These are phyloP conservation scores for Thielaviopsis punctulata DNA, from an alignment of 2,329 filamentous ascomycete species.

Conservation along the genomic window DNA sequence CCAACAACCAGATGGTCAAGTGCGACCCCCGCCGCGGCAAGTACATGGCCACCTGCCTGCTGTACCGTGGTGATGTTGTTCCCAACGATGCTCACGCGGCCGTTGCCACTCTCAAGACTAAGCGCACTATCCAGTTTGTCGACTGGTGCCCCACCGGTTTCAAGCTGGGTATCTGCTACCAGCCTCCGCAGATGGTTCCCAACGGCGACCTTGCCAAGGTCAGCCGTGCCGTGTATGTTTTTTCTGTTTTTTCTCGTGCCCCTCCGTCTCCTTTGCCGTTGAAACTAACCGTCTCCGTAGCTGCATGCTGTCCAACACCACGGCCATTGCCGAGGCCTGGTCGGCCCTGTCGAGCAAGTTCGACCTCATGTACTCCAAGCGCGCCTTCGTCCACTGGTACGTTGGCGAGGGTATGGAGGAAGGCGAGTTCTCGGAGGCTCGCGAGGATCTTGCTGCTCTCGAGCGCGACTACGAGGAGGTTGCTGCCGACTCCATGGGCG, in stretches of 20 bases:
- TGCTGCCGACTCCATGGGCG: conserved; percentile 80
- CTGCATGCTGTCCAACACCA: conserved; percentile 98
- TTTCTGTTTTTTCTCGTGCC: background rate
- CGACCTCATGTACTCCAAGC: conserved; percentile 99
- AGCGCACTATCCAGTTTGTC: conserved; percentile 97
- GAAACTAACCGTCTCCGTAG: conserved; percentile 25
- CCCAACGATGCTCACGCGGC: conserved; percentile 87
- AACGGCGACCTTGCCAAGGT: conserved; percentile 97
- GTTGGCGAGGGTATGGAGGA: conserved; percentile 99
- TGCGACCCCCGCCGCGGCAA: conserved; percentile 97
- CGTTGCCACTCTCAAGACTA: conserved; percentile 94
- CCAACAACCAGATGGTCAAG: conserved; percentile 99
- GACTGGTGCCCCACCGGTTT: conserved; percentile 99
- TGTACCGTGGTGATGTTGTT: conserved; percentile 97
- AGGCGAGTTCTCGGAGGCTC: conserved; percentile 97
- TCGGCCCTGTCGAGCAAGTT: conserved; percentile 93
- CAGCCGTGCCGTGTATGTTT: conserved; percentile 85
- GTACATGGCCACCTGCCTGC: conserved; percentile 97
- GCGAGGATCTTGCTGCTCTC: conserved; percentile 92
- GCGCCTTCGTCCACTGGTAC: conserved; percentile 99
- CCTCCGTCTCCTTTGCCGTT: background rate
- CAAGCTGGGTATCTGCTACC: conserved; percentile 99
- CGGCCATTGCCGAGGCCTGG: conserved; percentile 96
- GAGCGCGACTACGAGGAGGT: conserved; percentile 99
- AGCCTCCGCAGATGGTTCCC: conserved; percentile 86